phyloP scores from a whole-genome alignment of 1,284 basidiomycete genomes.

The Gomphus sp. region DNA sequence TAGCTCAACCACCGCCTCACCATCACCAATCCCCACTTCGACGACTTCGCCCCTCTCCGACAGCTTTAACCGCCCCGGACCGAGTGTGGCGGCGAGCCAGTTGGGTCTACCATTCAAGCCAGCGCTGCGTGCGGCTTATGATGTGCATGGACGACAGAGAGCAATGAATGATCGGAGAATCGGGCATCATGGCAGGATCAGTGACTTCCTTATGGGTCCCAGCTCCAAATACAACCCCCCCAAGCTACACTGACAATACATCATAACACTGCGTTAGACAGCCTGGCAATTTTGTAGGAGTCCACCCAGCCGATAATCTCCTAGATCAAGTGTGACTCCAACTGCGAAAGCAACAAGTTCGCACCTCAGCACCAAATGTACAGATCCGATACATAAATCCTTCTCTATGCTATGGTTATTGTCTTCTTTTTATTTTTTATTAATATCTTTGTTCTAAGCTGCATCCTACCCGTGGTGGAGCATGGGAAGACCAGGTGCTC shows the following conservation, averaged over 20 bases:
- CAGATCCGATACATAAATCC: not conserved
- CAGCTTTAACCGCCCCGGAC: not conserved
- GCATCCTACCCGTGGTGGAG: not conserved
- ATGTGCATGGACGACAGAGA: slow-evolving; percentile 5
- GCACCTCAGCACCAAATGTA: not conserved
- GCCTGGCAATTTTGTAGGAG: too few relatives aligned
- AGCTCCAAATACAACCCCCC: not conserved
- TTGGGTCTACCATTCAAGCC: not conserved
- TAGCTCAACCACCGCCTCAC: slow-evolving; percentile 1
- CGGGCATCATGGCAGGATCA: slow-evolving; percentile 8
- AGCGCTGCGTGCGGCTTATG: slow-evolving; percentile 5
- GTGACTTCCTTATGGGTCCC: not conserved
- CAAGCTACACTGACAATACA: not conserved
- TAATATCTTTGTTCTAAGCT: not conserved
- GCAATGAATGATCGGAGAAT: slow-evolving; percentile 5
- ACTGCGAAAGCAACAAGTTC: not conserved
- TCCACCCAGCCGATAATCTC: not conserved
- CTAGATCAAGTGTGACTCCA: not conserved
- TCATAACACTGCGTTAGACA: not conserved
- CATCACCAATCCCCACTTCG: slow-evolving; percentile 2
- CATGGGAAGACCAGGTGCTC: too few relatives aligned
- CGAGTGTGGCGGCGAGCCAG: not conserved
- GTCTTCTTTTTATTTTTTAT: not conserved
- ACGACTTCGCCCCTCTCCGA: slow-evolving; percentile 5
- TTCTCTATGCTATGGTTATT: not conserved